Evolutionary conservation across 23 red algal species (phyloP).

Genomic region (Cyanidioschyzon merolae): DNA sequence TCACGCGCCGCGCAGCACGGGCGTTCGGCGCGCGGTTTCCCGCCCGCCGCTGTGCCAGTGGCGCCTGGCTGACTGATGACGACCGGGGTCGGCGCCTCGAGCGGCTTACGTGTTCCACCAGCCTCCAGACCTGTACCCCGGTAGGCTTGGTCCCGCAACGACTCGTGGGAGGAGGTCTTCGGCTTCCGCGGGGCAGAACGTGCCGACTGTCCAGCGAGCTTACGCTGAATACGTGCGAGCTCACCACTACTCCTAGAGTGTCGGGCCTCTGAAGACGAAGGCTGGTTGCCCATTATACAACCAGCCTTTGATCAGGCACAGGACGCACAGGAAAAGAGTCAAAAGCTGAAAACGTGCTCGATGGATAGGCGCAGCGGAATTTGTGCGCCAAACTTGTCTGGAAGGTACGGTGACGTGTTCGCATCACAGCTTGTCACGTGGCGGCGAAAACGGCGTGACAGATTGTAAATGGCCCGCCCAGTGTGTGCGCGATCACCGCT

Average conservation of each 20-base stretch:
- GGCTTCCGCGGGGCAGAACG: neutral
- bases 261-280: neutral
- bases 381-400: neutral
- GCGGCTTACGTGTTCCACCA: neutral
- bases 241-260: neutral
- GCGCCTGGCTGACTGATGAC: neutral
- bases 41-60: neutral
- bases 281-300: neutral
- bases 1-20: neutral
- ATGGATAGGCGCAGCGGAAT: no score
- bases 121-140: neutral
- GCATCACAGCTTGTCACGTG: neutral
- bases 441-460: slow-evolving; percentile 1
- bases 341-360: no score
- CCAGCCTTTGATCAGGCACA: neutral
- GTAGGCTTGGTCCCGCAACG: neutral
- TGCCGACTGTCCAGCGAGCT: neutral
- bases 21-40: neutral
- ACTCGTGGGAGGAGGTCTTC: neutral
- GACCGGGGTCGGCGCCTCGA: neutral
- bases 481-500: no score
- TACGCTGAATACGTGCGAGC: neutral
- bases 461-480: no score
- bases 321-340: neutral
- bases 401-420: neutral